phyloP scores from a whole-genome alignment of 2,329 filamentous ascomycete genomes.

The Delphinella strobiligena region DNA sequence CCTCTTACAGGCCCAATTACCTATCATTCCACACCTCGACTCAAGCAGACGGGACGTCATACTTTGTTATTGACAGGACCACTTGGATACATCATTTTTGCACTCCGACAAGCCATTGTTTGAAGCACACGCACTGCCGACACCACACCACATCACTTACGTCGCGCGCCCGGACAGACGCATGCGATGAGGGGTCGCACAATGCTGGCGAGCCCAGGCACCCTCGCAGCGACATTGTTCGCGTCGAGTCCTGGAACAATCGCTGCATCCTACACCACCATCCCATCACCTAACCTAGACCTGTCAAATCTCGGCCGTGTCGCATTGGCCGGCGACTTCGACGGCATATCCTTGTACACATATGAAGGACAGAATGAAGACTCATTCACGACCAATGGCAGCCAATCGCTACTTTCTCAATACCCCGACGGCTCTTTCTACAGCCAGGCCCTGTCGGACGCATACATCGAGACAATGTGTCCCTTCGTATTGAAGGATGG shows the following conservation, averaged over 20 bases:
- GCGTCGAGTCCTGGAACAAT: neutral
- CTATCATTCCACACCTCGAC: too few species aligned
- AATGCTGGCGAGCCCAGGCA: constrained; percentile 9
- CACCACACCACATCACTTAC: neutral
- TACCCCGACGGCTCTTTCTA: constrained; percentile 79
- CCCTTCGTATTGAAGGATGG: constrained; percentile 57
- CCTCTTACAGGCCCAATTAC: too few species aligned
- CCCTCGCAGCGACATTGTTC: constrained; percentile 9
- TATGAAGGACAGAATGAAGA: constrained; percentile 68
- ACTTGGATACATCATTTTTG: too few species aligned
- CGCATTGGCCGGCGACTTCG: constrained; percentile 78
- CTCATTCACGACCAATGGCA: constrained; percentile 59
- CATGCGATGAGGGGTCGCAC: constrained; percentile 9
- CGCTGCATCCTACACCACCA: constrained; percentile 38
- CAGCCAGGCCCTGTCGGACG: constrained; percentile 57
- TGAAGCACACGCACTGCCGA: too few species aligned
- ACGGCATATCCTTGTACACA: constrained; percentile 80
- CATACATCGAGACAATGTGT: constrained; percentile 82
- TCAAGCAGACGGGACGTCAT: too few species aligned
- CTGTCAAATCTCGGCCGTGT: constrained; percentile 68
- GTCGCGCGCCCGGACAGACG: constrained; percentile 4
- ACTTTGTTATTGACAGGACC: too few species aligned
- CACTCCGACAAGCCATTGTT: too few species aligned
- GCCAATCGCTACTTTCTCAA: constrained; percentile 65
- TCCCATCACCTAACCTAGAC: constrained; percentile 63